Conservation (phyloP, 768 basidiomycete genomes). For the Boletus patriciae region DNA sequence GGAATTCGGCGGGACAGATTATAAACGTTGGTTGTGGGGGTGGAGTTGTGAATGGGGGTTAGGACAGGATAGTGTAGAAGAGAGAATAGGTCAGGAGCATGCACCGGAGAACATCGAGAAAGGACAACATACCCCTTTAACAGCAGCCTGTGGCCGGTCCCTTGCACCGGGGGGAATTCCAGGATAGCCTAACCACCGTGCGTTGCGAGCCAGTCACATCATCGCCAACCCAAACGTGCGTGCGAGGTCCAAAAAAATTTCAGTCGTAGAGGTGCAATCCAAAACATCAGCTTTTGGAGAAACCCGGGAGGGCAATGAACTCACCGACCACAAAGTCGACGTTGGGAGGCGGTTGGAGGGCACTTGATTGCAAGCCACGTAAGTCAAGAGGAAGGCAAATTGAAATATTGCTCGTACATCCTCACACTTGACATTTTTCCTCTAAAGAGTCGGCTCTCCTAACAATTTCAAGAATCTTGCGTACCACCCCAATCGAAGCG, state of each 20-base stretch:
- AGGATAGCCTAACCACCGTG: constrained; percentile 62
- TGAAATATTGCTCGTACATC: constrained; percentile 37
- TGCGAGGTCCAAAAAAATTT: neutral
- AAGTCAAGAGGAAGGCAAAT: neutral
- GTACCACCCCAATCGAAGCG: neutral
- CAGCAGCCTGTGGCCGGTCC: constrained; percentile 78
- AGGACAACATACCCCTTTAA: constrained; percentile 70
- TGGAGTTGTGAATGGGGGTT: constrained; percentile 1
- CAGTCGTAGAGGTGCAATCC: neutral
- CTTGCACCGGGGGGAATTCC: constrained; percentile 79
- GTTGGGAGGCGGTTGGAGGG: constrained; percentile 83
- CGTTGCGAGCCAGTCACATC: constrained; percentile 11
- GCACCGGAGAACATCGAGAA: neutral
- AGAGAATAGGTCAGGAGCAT: constrained; percentile 3
- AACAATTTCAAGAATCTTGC: constrained; percentile 1
- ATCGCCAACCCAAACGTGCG: neutral
- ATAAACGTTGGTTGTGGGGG: constrained; percentile 6
- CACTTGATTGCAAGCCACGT: constrained; percentile 44
- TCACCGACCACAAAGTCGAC: constrained; percentile 84
- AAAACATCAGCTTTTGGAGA: neutral
- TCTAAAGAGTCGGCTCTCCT: neutral
- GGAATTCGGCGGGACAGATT: neutral
- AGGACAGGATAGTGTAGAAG: neutral
- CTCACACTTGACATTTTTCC: constrained; percentile 44
- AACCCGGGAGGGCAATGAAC: constrained; percentile 16